Percentiles rank a stretch among this genome's conserved stretches.
Conservation (phyloP, 345 rosid species). For the Aethionema arabicum region DNA sequence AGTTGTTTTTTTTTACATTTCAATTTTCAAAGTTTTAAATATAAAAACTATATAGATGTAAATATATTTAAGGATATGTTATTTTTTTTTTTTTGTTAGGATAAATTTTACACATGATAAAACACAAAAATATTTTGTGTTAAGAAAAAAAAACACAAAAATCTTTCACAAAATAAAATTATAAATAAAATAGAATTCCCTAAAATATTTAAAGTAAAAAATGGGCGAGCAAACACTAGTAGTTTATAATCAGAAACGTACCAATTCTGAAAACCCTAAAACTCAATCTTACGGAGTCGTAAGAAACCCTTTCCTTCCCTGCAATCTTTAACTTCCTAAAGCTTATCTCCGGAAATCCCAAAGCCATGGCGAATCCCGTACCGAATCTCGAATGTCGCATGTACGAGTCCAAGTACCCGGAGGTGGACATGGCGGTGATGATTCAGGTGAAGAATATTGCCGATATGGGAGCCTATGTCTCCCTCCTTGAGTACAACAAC, state of each 20-base stretch:
- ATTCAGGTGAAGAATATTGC: slow-evolving; percentile 89
- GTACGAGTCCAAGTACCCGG: slow-evolving; percentile 88
- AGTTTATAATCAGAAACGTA: background rate
- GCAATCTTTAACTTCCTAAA: background rate
- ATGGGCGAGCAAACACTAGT: background rate
- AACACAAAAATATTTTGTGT: too few relatives aligned
- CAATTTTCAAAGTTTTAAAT: too few relatives aligned
- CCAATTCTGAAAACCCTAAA: slow-evolving; percentile 28
- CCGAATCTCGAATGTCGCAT: slow-evolving; percentile 90
- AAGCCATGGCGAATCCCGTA: slow-evolving; percentile 46
- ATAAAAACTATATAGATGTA: too few relatives aligned
- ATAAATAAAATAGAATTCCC: too few relatives aligned
- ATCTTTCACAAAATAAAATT: too few relatives aligned
- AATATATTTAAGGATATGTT: too few relatives aligned
- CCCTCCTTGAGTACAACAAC: slow-evolving; percentile 86
- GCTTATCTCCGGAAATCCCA: slow-evolving; percentile 1
- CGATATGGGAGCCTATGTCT: slow-evolving; percentile 93
- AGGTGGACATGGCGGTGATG: slow-evolving; percentile 96
- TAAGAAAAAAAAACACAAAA: too few relatives aligned
- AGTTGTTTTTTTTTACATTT: too few relatives aligned
- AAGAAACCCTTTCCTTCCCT: slow-evolving; percentile 12
- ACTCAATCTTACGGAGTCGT: slow-evolving; percentile 3
- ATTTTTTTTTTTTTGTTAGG: too few relatives aligned
- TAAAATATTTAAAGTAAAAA: too few relatives aligned
- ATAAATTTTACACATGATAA: too few relatives aligned